Evolutionary conservation across 2,329 filamentous ascomycete species (phyloP).

Genomic region (Xylariaceae sp.): DNA sequence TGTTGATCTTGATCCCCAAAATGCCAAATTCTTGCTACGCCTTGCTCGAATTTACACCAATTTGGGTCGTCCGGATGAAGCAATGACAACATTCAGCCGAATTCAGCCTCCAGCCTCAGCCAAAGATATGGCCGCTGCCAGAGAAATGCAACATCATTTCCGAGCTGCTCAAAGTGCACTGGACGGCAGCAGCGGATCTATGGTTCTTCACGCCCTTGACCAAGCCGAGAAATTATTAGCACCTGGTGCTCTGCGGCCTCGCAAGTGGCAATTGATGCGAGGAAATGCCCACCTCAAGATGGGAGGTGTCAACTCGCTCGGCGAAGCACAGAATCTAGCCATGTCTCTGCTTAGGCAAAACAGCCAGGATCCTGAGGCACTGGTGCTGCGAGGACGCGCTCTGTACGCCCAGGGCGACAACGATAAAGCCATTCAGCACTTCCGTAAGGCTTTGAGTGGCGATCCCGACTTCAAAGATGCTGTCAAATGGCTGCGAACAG

Average conservation of each 20-base stretch:
- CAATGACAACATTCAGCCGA: constrained; percentile 74
- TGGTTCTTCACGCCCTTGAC: constrained; percentile 89
- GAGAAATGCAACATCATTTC: constrained; percentile 81
- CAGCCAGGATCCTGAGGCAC: constrained; percentile 86
- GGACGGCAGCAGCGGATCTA: constrained; percentile 75
- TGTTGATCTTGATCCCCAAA: constrained; percentile 78
- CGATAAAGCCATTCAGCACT: constrained; percentile 88
- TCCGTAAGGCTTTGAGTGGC: constrained; percentile 82
- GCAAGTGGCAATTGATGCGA: constrained; percentile 91
- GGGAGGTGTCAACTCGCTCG: constrained; percentile 82
- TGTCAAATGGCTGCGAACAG: constrained; percentile 81
- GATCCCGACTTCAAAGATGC: constrained; percentile 90
- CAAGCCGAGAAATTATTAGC: constrained; percentile 83
- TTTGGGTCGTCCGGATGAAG: constrained; percentile 82
- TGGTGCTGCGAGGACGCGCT: constrained; percentile 83
- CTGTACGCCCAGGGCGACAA: constrained; percentile 92
- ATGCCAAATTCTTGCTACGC: constrained; percentile 83
- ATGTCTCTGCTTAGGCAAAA: constrained; percentile 84
- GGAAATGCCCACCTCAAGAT: constrained; percentile 92
- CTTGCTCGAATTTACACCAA: constrained; percentile 87
- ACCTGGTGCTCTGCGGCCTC: constrained; percentile 70
- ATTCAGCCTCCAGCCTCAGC: constrained; percentile 78
- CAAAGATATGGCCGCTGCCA: constrained; percentile 81
- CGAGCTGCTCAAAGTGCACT: constrained; percentile 76
- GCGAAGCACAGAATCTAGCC: constrained; percentile 88